Percentiles rank a stretch among this genome's conserved stretches.
These are phyloP conservation scores for Polytrichum formosum DNA, from an alignment of 225 moss, liverwort and hornwort species.

Conservation along the genomic window DNA sequence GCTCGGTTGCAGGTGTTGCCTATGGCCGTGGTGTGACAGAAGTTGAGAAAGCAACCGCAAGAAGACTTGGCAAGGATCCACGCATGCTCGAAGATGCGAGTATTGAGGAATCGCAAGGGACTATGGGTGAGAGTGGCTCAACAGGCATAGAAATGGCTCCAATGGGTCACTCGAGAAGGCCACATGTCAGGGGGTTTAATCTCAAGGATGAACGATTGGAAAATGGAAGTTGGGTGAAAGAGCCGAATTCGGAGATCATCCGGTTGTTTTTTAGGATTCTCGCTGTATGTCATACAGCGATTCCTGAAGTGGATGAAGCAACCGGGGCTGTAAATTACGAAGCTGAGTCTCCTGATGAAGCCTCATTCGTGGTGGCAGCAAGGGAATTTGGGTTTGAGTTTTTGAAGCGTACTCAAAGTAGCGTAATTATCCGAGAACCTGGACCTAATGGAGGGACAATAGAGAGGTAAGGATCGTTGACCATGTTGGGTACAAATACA, in stretches of 20 bases:
- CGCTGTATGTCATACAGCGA: constrained; percentile 65
- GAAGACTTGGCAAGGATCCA: constrained; percentile 56
- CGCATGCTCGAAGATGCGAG: constrained; percentile 38
- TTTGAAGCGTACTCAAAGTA: constrained; percentile 54
- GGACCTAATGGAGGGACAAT: constrained; percentile 32
- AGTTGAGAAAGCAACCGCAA: constrained; percentile 65
- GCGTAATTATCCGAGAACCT: constrained; percentile 45
- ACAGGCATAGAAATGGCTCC: constrained; percentile 29
- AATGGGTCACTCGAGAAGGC: constrained; percentile 6
- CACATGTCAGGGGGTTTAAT: constrained; percentile 53
- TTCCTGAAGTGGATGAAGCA: constrained; percentile 55
- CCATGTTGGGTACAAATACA: too few relatives aligned
- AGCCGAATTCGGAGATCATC: constrained; percentile 50
- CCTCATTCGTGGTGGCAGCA: constrained; percentile 62
- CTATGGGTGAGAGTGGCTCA: constrained; percentile 12
- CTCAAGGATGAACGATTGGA: constrained; percentile 60
- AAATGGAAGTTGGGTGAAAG: constrained; percentile 44
- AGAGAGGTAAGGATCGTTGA: constrained; percentile 29
- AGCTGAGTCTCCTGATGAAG: constrained; percentile 72
- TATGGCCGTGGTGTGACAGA: constrained; percentile 64
- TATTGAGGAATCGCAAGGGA: constrained; percentile 5
- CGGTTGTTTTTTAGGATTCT: constrained; percentile 56
- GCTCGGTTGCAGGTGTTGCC: constrained; percentile 59
- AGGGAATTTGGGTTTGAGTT: constrained; percentile 72
- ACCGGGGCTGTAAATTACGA: constrained; percentile 45